Base-by-base conservation (phyloP, 768 basidiomycete genomes). In the Boletus rubescentipes region DNA sequence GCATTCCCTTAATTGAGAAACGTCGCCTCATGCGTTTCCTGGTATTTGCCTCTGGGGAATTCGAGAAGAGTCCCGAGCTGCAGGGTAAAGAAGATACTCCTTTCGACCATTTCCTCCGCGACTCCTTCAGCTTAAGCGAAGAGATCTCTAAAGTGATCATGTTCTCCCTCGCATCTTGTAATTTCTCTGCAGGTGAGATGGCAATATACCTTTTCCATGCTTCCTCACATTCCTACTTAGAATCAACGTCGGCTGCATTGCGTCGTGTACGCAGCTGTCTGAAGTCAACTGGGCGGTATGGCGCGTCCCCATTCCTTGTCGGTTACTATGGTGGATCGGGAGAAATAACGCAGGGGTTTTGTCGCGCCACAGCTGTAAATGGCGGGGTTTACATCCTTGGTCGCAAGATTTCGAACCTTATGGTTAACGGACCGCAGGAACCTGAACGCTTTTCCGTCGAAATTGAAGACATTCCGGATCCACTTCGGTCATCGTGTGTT, bases 261-360 rank as follows among this genome's bases (percentile, higher is more conserved):
- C 68, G 70, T n/a, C 85, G 94, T 8, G 72, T 94, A 11, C 82
- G 85, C 8, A 72, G 77, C 21, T 93, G 90, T 66, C 76, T 98
- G 14, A 84, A 78, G 44, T 91, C 93, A 0, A 72, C 84, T 16
- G 94, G 95, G 3, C 79, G 91, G 30, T 98, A 97, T 64, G 95
- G 95, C 69, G 79, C 71, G n/a, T 85, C 85, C 0, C 85, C 94
- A 2, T 98, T 93, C 73, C 81, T 98, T 15, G 78, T 98, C n/a
- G 93, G 93, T 0, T 93, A 97, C 61, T 98, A 97, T 67, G 96
- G 96, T 16, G 91, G 93, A 18, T 78, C 87, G 0, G 96, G 96
- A 5, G 96, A 98, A 64, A 84, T 98, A 11, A 81, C 89, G 0
- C 96, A 98, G 70, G 95, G 94, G 2, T 98, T 90, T 63, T 87